These are phyloP conservation scores for Boletus reticulatus DNA, from an alignment of 768 basidiomycete species.

Conservation along the genomic window DNA sequence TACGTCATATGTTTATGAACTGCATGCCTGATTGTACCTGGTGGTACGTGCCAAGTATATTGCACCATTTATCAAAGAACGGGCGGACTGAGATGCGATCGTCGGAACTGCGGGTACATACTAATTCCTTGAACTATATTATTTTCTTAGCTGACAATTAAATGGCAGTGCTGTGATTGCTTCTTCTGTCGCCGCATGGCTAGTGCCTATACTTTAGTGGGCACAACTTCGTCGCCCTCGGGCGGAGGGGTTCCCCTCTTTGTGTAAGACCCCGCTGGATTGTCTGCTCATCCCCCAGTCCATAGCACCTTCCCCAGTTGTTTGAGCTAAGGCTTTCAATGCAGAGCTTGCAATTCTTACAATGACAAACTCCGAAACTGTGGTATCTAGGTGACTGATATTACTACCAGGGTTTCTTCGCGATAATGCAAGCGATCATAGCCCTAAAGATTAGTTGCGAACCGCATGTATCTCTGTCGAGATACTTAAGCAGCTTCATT, in stretches of 20 bases:
- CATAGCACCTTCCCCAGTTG: neutral
- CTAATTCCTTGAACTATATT: no score
- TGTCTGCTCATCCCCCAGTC: neutral
- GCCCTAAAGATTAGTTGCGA: neutral
- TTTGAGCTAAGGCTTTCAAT: neutral
- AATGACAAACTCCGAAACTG: neutral
- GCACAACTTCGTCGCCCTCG: neutral
- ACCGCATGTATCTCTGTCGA: neutral
- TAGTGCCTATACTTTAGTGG: neutral
- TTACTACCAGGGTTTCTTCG: neutral
- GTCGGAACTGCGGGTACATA: neutral
- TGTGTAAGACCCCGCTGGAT: neutral
- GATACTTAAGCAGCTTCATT: slow-evolving; percentile 11
- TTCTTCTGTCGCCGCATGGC: neutral
- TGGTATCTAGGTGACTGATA: slow-evolving; percentile 1
- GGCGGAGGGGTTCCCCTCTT: neutral
- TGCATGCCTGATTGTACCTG: neutral
- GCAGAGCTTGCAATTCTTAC: neutral
- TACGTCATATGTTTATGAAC: neutral
- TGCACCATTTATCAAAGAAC: neutral
- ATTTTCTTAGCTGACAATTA: no score
- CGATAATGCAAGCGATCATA: neutral
- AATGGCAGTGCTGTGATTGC: neutral
- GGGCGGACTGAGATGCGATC: neutral
- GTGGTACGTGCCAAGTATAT: neutral